A percentile compares a stretch with the other conserved stretches of the same genome.
phyloP scores from a whole-genome alignment of 2,329 filamentous ascomycete species.

The Neonectria coccinea region DNA sequence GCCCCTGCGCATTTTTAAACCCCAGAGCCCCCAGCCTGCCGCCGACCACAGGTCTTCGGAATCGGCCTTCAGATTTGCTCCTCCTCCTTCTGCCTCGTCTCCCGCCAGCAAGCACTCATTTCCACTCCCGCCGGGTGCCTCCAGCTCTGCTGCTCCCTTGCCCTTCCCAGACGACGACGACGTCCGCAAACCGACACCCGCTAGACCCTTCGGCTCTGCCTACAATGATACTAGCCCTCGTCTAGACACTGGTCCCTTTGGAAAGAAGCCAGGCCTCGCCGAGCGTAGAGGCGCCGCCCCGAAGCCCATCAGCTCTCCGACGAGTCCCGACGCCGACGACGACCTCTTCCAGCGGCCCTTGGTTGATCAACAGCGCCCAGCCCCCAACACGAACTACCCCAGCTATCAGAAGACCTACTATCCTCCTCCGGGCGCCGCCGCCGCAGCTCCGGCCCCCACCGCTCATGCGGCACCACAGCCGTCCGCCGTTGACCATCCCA shows the following conservation, averaged over 20 bases:
- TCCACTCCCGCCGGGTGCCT: slow-evolving; percentile 74
- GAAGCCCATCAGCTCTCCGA: slow-evolving; percentile 85
- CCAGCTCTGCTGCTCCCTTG: slow-evolving; percentile 74
- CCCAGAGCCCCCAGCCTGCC: slow-evolving; percentile 71
- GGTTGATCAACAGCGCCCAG: slow-evolving; percentile 55
- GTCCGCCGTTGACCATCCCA: slow-evolving; percentile 38
- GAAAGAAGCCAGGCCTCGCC: slow-evolving; percentile 75
- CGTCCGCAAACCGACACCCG: slow-evolving; percentile 57
- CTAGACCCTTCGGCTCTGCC: slow-evolving; percentile 59
- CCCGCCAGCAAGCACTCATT: slow-evolving; percentile 66
- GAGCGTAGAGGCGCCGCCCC: slow-evolving; percentile 86
- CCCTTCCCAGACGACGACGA: slow-evolving; percentile 81
- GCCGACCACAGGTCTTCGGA: slow-evolving; percentile 53
- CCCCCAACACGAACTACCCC: slow-evolving; percentile 58
- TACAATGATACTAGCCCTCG: slow-evolving; percentile 66
- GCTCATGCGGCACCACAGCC: slow-evolving; percentile 47
- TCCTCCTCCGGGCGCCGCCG: slow-evolving; percentile 63
- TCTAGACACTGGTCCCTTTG: slow-evolving; percentile 65
- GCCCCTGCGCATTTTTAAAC: slow-evolving; percentile 87
- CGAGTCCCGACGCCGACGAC: slow-evolving; percentile 80
- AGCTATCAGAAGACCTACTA: slow-evolving; percentile 71
- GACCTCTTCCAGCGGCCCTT: slow-evolving; percentile 81
- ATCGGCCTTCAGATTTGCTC: slow-evolving; percentile 63
- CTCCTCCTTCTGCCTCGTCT: slow-evolving; percentile 58
- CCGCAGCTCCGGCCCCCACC: slow-evolving; percentile 48